Base-by-base conservation (phyloP, 1,284 basidiomycete species). In the Puccinia novopanici region DNA sequence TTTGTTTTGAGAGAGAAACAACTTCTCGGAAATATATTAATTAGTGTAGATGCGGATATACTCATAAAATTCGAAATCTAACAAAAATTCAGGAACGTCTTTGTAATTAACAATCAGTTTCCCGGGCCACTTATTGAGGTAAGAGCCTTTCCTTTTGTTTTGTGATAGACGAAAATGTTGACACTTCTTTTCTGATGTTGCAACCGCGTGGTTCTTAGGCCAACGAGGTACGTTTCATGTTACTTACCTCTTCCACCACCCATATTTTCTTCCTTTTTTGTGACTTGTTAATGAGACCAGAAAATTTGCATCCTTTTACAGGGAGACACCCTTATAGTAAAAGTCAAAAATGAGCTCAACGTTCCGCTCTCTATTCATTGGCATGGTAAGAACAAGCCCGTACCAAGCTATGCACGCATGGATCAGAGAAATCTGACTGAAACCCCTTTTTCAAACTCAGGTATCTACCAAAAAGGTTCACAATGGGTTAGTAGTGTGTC, bases 61-160 rank as follows among this genome's bases (percentile, higher is more conserved):
- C 34, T 22, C 19, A 63, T 19, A 17, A 1, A 63, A 40, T 3
- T 15, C 37, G 30, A 30, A 63, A 3, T 15, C 15, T 37, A 34
- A 63, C 24, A n/a, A 30, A 40, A 63, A 40, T 22, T 34, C 19
- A 77, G 75, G 37, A 50, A 37, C 3, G 52, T 88, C 87, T 83
- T 88, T 8, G 87, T 88, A 3, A 87, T 89, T 24, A 89, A 89
- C 72, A 88, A 87, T 2, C 85, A 86, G 79, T 87, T 83, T 72
- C 88, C 88, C 0, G n/a, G 89, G 0, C 89, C 89, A 0, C 86
- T 88, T 6, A 87, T 89, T 78, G 87, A 89, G 81, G 88, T 86
- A 2, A 89, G 89, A n/a, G n/a, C n/a, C n/a, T n/a, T n/a, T n/a
- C n/a, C n/a, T n/a, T n/a, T 82, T 84, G 86, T 45, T 87, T 13